phyloP scores from a whole-genome alignment of 305 asterid species.

The Caryopteris hybrid region DNA sequence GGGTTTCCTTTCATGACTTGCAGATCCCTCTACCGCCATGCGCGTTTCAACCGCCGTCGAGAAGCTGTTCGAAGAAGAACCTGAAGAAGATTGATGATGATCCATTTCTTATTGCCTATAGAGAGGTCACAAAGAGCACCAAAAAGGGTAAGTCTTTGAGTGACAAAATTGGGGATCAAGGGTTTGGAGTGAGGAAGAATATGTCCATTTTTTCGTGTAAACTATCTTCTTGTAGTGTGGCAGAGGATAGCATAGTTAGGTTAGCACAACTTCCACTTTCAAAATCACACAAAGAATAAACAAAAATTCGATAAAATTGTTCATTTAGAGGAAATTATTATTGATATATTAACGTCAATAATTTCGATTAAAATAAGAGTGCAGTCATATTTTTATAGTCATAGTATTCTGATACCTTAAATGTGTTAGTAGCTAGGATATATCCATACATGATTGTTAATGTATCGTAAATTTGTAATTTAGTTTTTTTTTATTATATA shows the following conservation, averaged over 20 bases:
- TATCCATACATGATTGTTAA: too few species aligned
- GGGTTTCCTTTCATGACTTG: constrained; percentile 33
- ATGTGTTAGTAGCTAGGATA: too few species aligned
- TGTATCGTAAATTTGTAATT: too few species aligned
- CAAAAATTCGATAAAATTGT: too few species aligned
- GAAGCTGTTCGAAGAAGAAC: constrained; percentile 38
- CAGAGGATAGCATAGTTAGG: constrained; percentile 35
- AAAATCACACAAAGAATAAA: constrained; percentile 28
- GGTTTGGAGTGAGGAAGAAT: constrained; percentile 39
- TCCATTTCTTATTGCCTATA: constrained; percentile 58
- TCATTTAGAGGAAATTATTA: too few species aligned
- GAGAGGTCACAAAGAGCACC: constrained; percentile 60
- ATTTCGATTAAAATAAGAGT: too few species aligned
- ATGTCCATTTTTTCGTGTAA: constrained; percentile 52
- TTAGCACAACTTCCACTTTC: constrained; percentile 39
- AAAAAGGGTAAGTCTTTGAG: too few species aligned
- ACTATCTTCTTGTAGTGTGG: constrained; percentile 30
- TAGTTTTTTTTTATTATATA: too few species aligned
- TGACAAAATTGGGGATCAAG: constrained; percentile 15
- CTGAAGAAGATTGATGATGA: constrained; percentile 45
- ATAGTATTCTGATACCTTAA: too few species aligned
- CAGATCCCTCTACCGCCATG: constrained; percentile 70
- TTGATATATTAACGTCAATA: too few species aligned
- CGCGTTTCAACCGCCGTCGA: constrained; percentile 31
- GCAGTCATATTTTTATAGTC: too few species aligned